These are phyloP conservation scores for Geranomyces michiganensis DNA, from an alignment of 192 early-diverging fungal species.

Conservation along the genomic window DNA sequence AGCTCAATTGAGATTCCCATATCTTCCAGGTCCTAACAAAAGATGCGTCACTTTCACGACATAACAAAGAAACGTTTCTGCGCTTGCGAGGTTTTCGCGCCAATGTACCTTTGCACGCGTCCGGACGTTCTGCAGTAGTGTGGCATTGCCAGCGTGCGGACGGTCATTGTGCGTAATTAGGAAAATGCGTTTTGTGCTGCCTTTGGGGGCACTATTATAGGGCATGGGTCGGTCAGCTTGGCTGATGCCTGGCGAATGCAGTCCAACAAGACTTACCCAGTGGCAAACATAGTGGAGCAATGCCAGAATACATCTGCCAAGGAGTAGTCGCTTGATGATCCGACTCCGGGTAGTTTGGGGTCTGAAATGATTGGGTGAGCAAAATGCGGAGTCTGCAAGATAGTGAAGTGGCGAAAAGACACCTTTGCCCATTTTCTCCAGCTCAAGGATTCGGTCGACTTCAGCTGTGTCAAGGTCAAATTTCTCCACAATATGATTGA, in stretches of 20 bases:
- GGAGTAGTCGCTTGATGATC: conserved; percentile 53
- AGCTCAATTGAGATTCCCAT: conserved; percentile 64
- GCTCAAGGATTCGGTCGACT: conserved; percentile 60
- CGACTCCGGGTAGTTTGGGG: conserved; percentile 34
- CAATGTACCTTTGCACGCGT: conserved; percentile 40
- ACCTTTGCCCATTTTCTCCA: conserved; percentile 61
- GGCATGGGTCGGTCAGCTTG: neutral
- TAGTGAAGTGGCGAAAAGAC: neutral
- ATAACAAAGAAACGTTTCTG: too few relatives aligned
- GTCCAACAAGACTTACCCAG: conserved; percentile 50
- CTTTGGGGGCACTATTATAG: conserved; percentile 46
- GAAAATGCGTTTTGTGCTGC: conserved; percentile 65
- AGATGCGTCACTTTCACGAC: too few relatives aligned
- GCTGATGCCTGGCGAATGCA: too few relatives aligned
- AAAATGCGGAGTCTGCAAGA: too few relatives aligned
- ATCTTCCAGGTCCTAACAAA: conserved; percentile 59
- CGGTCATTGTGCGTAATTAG: conserved; percentile 72
- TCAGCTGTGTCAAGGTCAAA: conserved; percentile 66
- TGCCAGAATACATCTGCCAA: conserved; percentile 69
- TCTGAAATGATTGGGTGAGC: too few relatives aligned
- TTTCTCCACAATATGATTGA: conserved; percentile 62
- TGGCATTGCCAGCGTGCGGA: conserved; percentile 56
- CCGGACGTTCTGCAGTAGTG: conserved; percentile 54
- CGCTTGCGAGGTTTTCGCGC: conserved; percentile 36
- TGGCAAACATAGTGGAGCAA: conserved; percentile 61